phyloP scores from a whole-genome alignment of 78 protist species.

The slime mould (Dictyostelium discoideum) region DNA sequence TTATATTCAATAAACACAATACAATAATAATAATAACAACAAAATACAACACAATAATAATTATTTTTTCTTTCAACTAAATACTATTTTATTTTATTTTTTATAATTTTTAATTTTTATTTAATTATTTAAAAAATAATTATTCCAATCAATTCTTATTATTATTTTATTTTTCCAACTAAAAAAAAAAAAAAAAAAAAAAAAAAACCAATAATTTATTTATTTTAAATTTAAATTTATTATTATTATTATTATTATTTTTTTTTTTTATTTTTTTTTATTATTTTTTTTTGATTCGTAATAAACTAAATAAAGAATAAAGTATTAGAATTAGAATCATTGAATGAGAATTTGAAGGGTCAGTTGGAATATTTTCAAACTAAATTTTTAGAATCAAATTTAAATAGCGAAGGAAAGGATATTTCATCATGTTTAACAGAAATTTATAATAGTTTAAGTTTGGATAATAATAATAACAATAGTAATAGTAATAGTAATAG shows the following conservation, averaged over 20 bases:
- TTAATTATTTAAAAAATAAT: too few species aligned
- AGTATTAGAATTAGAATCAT: constrained; percentile 29
- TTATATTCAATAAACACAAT: too few species aligned
- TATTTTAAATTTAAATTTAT: too few species aligned
- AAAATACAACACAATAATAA: background rate
- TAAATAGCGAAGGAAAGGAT: constrained; percentile 39
- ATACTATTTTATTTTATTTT: background rate
- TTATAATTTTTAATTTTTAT: too few species aligned
- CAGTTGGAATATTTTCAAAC: constrained; percentile 71
- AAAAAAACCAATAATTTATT: background rate
- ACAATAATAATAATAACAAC: background rate
- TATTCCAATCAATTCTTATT: background rate
- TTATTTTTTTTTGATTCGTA: background rate
- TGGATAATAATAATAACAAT: background rate
- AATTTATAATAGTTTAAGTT: constrained; percentile 51
- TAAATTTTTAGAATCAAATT: constrained; percentile 54
- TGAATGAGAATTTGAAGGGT: constrained; percentile 24
- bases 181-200: too few species aligned
- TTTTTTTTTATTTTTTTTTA: background rate
- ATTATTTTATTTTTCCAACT: background rate
- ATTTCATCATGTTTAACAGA: constrained; percentile 59
- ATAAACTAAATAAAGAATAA: constrained; percentile 25
- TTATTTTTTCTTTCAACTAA: background rate
- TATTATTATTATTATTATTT: too few species aligned
- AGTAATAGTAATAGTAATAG: background rate